These are phyloP conservation scores for Pichia ethanolica DNA, from an alignment of 805 yeast species.

Conservation along the genomic window DNA sequence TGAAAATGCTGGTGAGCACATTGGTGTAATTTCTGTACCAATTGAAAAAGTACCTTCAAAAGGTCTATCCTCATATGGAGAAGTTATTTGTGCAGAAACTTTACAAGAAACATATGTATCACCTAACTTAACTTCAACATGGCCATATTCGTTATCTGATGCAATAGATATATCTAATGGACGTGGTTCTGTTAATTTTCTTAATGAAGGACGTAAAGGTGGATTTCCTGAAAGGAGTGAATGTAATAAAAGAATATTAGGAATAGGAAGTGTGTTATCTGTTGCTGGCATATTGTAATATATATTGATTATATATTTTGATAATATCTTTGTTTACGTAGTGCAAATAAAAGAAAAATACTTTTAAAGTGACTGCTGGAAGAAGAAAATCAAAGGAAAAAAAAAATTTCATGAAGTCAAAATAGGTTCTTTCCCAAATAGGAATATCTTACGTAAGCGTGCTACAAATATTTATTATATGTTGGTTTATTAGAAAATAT, in stretches of 20 bases:
- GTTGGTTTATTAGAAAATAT: no score
- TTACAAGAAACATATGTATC: constrained; percentile 63
- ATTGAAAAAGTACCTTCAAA: constrained; percentile 87
- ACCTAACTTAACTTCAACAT: constrained; percentile 73
- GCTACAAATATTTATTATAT: background rate
- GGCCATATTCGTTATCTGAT: constrained; percentile 57
- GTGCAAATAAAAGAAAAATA: no score
- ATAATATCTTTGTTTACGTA: background rate
- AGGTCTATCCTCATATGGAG: constrained; percentile 86
- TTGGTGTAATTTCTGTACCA: constrained; percentile 78
- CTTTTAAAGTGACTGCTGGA: background rate
- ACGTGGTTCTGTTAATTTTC: constrained; percentile 10
- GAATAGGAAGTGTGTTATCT: constrained; percentile 9
- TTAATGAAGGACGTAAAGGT: constrained; percentile 10
- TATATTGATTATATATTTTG: background rate
- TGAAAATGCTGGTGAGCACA: constrained; percentile 85
- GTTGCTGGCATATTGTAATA: constrained; percentile 5
- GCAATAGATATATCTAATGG: constrained; percentile 32
- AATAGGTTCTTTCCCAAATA: background rate
- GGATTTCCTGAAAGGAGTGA: constrained; percentile 8
- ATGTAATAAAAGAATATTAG: constrained; percentile 9
- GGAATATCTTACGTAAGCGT: background rate
- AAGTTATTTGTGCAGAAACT: constrained; percentile 65
- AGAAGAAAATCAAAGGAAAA: background rate
- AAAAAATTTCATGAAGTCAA: background rate